Evolutionary conservation across 2,329 filamentous ascomycete genomes (phyloP), one percentile per base, ranked within the genome.

Genomic region (Cytospora paraplurivora): DNA sequence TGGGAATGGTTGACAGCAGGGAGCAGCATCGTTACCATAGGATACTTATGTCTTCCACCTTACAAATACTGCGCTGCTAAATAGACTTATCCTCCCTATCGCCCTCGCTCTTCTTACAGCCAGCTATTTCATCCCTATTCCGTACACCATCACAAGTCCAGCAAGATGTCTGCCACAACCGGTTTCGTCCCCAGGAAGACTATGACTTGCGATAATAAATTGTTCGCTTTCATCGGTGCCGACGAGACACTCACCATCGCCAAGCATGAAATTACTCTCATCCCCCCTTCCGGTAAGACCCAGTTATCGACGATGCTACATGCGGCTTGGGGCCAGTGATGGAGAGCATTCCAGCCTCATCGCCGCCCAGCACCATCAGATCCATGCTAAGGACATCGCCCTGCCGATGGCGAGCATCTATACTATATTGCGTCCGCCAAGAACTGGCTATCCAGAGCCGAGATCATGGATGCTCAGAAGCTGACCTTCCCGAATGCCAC

Each of bases 381-480:
- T 65, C 41, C 38, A 59, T 15, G 60, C 60, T 3, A 65, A 64
- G 7, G 67, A 68, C 55, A 0, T 62, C 15, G 62, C 58, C 37
- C 56, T 61, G 53, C 59, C 59, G 7, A 65, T 69, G 62, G 58
- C 62, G 1, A 47, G 35, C 17, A 59, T 68, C 59, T 70, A 67
- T 54, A 70, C 69, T 50, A 21, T 62, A 19, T 53, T 59, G 57
- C 64, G 19, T n/a, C 58, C 12, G 67, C 55, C 10, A 32, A 55
- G 1, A 13, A 56, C 12, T 70, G 65, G 68, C 66, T 62, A 3
- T 63, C 56, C 4, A 63, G 50, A 38, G 67, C 68, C 34, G 62
- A 51, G 50, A 15, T 65, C 38, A 68, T 69, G 65, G 67, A 69
- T 55, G 64, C 62, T 0, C 68, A 69, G 65, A 65, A 63, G 17